Evolutionary conservation across 345 rosid genomes (phyloP), one percentile per base, ranked within the genome.

Genomic region (Moricandia moricandioides): DNA sequence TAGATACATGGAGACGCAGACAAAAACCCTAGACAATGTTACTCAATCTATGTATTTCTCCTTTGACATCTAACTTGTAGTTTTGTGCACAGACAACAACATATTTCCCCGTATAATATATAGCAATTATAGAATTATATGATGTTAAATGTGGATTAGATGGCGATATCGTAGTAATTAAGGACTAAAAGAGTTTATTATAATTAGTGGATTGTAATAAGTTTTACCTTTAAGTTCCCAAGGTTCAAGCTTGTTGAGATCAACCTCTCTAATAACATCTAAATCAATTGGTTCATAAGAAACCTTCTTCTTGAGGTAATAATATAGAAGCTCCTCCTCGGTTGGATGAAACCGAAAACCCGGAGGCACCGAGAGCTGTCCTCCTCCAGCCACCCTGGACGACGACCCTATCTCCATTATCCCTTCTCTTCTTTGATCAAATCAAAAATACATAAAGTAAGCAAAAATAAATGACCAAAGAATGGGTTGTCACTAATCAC

Each of bases 301-400:
- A 37, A 95, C 97, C 74, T 92, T 95, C 91, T 92, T 95, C 81
- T 86, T 92, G 45, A 95, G 83, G 82, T 95, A 95, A 75, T 95
- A 95, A 69, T 92, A 84, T 62, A 95, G 83, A 77, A 95, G 97
- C 82, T 95, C 99, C 77, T 95, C 99, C 47, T 94, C 97, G 4
- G 97, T 94, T 54, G 97, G 98, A 81, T 94, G 96, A 81, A 94
- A 94, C 62, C 99, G 70, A 75, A 95, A 95, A 3, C 99, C 99
- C 1, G 99, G 99, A 37, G 99, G 99, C 68, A 95, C 99, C 2
- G 97, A 83, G 0, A 90, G 74, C 56, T 86, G 87, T 67, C 91
- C 96, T 55, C 87, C 86, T 78, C 88, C 93, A 6, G 83, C 73
- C 93, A 88, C 76, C 68, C 75, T 69, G 24, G 79, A 74, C 43